phyloP scores from a whole-genome alignment of 768 basidiomycete species.

The Brasilioporus rufonigricans region DNA sequence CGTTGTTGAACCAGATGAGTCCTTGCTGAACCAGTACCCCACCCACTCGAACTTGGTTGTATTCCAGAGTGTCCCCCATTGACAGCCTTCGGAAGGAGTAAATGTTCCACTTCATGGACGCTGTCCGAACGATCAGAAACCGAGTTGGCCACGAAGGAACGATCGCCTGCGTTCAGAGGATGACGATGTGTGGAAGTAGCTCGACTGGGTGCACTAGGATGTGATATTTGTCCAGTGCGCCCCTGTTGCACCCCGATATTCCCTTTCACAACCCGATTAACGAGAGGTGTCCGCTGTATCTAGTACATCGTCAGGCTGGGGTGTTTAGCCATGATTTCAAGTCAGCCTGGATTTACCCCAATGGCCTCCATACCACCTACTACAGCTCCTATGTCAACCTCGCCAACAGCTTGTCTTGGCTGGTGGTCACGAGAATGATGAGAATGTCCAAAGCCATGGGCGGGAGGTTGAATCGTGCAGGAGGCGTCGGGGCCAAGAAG shows the following conservation, averaged over 20 bases:
- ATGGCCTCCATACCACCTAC: slow-evolving; percentile 65
- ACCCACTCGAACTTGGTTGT: slow-evolving; percentile 33
- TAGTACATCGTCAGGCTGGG: slow-evolving; percentile 27
- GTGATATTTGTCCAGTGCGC: slow-evolving; percentile 28
- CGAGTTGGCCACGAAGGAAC: slow-evolving; percentile 43
- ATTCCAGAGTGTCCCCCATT: slow-evolving; percentile 20
- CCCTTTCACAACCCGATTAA: slow-evolving; percentile 43
- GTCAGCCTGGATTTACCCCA: slow-evolving; percentile 40
- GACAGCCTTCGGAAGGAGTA: slow-evolving; percentile 40
- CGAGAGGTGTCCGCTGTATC: slow-evolving; percentile 71
- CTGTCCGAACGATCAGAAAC: slow-evolving; percentile 63
- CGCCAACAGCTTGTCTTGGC: slow-evolving; percentile 17
- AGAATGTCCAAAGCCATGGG: slow-evolving; percentile 14
- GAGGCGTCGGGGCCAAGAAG: slow-evolving; percentile 50
- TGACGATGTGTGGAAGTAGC: slow-evolving; percentile 40
- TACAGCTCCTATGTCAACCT: slow-evolving; percentile 51
- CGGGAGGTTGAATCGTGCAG: slow-evolving; percentile 14
- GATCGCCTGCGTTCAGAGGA: slow-evolving; percentile 37
- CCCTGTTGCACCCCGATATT: slow-evolving; percentile 33
- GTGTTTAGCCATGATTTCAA: neutral
- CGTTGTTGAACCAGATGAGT: slow-evolving; percentile 25
- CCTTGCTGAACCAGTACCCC: slow-evolving; percentile 32
- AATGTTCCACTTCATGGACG: slow-evolving; percentile 68
- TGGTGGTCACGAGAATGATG: slow-evolving; percentile 20
- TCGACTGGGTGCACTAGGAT: slow-evolving; percentile 23